Evolutionary conservation across 78 protist species (phyloP).

Genomic region (Acrasis kona): DNA sequence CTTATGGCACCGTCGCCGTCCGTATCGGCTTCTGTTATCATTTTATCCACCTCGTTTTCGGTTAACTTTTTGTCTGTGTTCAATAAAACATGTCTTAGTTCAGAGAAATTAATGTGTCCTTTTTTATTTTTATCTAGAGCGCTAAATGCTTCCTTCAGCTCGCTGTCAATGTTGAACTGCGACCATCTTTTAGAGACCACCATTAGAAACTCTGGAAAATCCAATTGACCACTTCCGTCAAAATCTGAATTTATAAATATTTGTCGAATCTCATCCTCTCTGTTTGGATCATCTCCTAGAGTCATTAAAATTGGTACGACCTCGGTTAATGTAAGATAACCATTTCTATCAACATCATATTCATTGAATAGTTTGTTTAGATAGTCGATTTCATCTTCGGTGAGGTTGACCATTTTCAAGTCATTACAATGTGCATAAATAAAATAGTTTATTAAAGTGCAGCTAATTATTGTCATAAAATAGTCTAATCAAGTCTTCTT

Average conservation of each 20-base stretch:
- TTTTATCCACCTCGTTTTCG: conserved; percentile 94
- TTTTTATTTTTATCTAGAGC: conserved; percentile 98
- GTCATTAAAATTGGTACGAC: too few relatives aligned
- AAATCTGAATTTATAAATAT: conserved; percentile 96
- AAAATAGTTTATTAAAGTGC: too few relatives aligned
- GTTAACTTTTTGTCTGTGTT: conserved; percentile 88
- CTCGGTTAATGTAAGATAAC: too few relatives aligned
- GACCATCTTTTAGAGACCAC: conserved; percentile 95
- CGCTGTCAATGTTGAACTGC: conserved; percentile 98
- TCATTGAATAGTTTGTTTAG: too few relatives aligned
- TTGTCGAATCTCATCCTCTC: conserved; percentile 91
- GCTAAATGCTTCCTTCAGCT: conserved; percentile 97
- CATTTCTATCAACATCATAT: too few relatives aligned
- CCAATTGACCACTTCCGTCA: conserved; percentile 73
- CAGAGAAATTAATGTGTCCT: conserved; percentile 96
- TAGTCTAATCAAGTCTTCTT: too few relatives aligned
- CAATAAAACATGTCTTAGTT: conserved; percentile 91
- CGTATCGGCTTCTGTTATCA: conserved; percentile 93
- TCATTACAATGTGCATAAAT: too few relatives aligned
- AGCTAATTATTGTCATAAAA: too few relatives aligned
- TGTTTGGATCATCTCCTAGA: too few relatives aligned
- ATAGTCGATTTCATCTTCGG: too few relatives aligned
- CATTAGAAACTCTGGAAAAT: conserved; percentile 95
- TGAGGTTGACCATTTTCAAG: too few relatives aligned
- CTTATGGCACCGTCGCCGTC: conserved; percentile 94